These are phyloP conservation scores for Epichloe elymi DNA, from an alignment of 2,329 filamentous ascomycete species.

Conservation along the genomic window DNA sequence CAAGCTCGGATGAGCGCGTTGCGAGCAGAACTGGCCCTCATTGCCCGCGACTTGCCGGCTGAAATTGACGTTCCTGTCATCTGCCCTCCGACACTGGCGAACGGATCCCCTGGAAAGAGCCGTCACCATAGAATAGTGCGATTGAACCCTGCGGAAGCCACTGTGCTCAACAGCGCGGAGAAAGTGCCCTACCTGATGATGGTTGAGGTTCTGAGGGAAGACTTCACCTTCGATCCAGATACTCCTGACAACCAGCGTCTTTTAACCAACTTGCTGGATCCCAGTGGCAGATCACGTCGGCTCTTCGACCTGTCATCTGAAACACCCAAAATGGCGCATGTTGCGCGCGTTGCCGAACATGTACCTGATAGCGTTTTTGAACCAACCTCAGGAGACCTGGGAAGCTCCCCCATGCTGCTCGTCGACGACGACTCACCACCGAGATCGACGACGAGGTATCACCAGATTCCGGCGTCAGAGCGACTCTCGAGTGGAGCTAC, in stretches of 20 bases:
- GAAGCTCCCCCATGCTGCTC: constrained; percentile 57
- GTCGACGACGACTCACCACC: constrained; percentile 34
- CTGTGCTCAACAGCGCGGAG: constrained; percentile 75
- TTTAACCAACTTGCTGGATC: constrained; percentile 41
- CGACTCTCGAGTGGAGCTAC: constrained; percentile 49
- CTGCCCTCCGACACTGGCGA: constrained; percentile 59
- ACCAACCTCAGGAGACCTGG: constrained; percentile 65
- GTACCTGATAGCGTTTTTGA: constrained; percentile 66
- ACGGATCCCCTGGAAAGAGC: constrained; percentile 62
- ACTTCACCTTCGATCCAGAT: constrained; percentile 71
- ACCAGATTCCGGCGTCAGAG: constrained; percentile 25
- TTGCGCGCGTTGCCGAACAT: constrained; percentile 28
- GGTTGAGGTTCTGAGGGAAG: constrained; percentile 69
- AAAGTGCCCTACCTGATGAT: constrained; percentile 76
- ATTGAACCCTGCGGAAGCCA: constrained; percentile 71
- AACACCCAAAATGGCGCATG: constrained; percentile 38
- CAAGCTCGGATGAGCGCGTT: constrained; percentile 68
- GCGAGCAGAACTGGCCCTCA: constrained; percentile 66
- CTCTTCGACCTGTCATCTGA: constrained; percentile 57
- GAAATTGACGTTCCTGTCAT: constrained; percentile 77
- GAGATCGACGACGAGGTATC: constrained; percentile 16
- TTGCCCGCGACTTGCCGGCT: constrained; percentile 67
- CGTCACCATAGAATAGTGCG: constrained; percentile 73
- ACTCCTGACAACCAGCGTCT: constrained; percentile 59
- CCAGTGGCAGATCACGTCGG: constrained; percentile 42